Evolutionary conservation across 179 eudicot genomes (phyloP).

Genomic region (Silene noctiflora): DNA sequence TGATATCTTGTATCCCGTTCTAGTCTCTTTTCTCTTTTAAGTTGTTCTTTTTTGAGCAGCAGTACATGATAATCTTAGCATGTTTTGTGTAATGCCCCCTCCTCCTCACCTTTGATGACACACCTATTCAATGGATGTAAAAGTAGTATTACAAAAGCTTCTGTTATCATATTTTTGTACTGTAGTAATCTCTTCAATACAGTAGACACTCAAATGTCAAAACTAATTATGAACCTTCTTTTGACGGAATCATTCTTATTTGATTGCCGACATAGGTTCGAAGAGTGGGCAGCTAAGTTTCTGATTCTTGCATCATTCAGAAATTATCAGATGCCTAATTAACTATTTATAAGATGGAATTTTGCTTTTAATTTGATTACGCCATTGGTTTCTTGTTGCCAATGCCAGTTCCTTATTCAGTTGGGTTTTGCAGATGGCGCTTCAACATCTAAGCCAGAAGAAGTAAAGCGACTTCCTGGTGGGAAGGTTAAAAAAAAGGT

Average conservation of each 20-base stretch:
- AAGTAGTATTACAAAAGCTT: too few relatives aligned
- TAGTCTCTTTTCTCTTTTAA: too few relatives aligned
- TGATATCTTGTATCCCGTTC: too few relatives aligned
- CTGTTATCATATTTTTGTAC: too few relatives aligned
- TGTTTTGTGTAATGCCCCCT: too few relatives aligned
- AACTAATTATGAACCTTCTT: not conserved
- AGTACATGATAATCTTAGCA: too few relatives aligned
- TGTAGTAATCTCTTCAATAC: too few relatives aligned
- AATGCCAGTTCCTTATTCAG: not conserved
- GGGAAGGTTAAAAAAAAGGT: slow-evolving; percentile 86
- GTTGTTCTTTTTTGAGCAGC: too few relatives aligned
- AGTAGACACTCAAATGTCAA: not conserved
- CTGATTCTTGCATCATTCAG: not conserved
- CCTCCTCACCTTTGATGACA: too few relatives aligned
- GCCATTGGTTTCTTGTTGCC: not conserved
- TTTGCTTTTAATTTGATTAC: not conserved
- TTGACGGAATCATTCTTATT: not conserved
- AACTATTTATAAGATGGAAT: not conserved
- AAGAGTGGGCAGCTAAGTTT: not conserved
- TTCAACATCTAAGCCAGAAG: slow-evolving; percentile 65
- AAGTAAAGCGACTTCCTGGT: slow-evolving; percentile 86
- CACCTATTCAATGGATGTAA: too few relatives aligned
- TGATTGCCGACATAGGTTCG: not conserved
- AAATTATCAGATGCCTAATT: not conserved
- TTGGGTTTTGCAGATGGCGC: slow-evolving; percentile 48